These are phyloP conservation scores for Ogataea henricii DNA, from an alignment of 805 yeast genomes.

Conservation along the genomic window DNA sequence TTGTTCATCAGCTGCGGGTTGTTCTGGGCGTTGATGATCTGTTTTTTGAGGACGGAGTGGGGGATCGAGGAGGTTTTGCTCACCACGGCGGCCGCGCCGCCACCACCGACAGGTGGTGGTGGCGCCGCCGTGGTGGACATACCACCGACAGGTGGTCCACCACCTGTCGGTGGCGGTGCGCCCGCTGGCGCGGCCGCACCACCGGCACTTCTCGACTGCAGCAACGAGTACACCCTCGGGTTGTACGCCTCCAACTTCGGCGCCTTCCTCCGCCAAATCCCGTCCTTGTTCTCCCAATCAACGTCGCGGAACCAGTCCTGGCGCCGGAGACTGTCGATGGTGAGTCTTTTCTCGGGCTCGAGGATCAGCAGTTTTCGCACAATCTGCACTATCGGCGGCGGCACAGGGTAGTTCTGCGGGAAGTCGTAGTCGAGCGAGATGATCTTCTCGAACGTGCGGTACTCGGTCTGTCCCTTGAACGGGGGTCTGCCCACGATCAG, in stretches of 20 bases:
- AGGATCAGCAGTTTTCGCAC: slow-evolving; percentile 64
- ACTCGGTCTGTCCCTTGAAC: slow-evolving; percentile 83
- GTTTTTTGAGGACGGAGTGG: slow-evolving; percentile 31
- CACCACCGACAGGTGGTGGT: slow-evolving; percentile 26
- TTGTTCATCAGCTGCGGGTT: slow-evolving; percentile 38
- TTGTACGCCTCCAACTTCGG: slow-evolving; percentile 74
- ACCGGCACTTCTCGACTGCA: slow-evolving; percentile 22
- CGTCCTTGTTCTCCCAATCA: slow-evolving; percentile 65
- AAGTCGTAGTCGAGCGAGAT: slow-evolving; percentile 73
- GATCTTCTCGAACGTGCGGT: slow-evolving; percentile 85
- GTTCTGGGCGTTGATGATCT: slow-evolving; percentile 33
- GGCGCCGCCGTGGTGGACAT: slow-evolving; percentile 27
- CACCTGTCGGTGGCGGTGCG: slow-evolving; percentile 25
- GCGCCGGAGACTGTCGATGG: slow-evolving; percentile 55
- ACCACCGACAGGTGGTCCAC: slow-evolving; percentile 24
- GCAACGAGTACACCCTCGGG: slow-evolving; percentile 33
- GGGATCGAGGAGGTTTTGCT: slow-evolving; percentile 33
- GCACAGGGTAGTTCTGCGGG: slow-evolving; percentile 59
- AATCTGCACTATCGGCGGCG: slow-evolving; percentile 64
- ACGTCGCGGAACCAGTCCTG: slow-evolving; percentile 73
- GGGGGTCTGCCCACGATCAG: slow-evolving; percentile 85
- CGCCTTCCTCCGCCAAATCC: slow-evolving; percentile 67
- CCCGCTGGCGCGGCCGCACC: slow-evolving; percentile 27
- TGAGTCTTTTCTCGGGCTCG: slow-evolving; percentile 69
- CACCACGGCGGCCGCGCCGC: slow-evolving; percentile 27